Evolutionary conservation across 805 yeast genomes (phyloP), one percentile per base, ranked within the genome.

Genomic region (Kodamaea jinghongensis): DNA sequence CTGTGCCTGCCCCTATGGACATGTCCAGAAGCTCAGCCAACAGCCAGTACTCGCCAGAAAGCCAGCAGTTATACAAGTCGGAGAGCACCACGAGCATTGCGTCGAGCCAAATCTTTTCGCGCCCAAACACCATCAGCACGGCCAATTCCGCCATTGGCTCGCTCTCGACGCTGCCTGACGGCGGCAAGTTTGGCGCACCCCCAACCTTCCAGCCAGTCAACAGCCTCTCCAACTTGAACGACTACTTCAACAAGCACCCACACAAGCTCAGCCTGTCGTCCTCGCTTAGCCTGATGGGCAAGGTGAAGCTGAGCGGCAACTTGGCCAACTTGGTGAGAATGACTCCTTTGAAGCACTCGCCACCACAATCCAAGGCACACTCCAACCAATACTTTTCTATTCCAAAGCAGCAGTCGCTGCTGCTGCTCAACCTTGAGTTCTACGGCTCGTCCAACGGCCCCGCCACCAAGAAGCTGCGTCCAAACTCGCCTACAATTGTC

Each of bases 401-500:
- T 26, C 57, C 61, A 37, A 60, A 46, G 49, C 63, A 56, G 35
- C 45, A 39, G 13, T 57, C 67, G 36, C 59, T 61, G 42, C 58
- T 60, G 26, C 62, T 55, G 51, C 56, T 61, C 38, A 65, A 65
- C 50, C 47, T 66, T 30, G 73, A 68, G 50, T 67, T 66, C 36
- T 55, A 51, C 34, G 41, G 39, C 26, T 20, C 23, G 5, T 5
- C 17, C 42, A 28, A 14, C 34, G 22, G 22, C 13, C 54, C 56
- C 13, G 17, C 38, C 38, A 34, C 41, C 22, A 73, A 71, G 55
- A 70, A 67, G 49, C 70, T 76, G 11, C 57, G 78, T 45, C 78
- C 78, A 22, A 71, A 63, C 50, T 71, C 77, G 8, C 79, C 79
- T 15, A 56, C 51, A 3, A 8, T 34, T 9, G 31, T 22, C 9